These are phyloP conservation scores for Dorcoceras hygrometricum DNA, from an alignment of 257 asterid species.

Conservation along the genomic window DNA sequence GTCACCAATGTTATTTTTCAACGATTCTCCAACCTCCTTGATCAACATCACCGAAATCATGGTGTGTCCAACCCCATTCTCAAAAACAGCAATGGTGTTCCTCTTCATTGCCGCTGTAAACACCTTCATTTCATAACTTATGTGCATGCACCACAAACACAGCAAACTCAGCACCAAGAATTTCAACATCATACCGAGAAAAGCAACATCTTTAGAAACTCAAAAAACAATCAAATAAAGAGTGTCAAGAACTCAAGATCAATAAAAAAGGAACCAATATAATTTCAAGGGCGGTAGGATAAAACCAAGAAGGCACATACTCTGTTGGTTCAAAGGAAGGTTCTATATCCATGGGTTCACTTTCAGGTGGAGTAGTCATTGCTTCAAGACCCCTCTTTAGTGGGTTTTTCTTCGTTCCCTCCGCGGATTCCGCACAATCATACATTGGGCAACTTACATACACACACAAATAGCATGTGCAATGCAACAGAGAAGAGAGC, in stretches of 20 bases:
- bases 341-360: conserved; percentile 37
- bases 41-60: conserved; percentile 66
- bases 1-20: conserved; percentile 38
- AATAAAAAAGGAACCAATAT: not conserved
- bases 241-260: not conserved
- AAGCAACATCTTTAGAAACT: not conserved
- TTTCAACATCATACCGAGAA: not conserved
- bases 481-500: not conserved
- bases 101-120: conserved; percentile 70
- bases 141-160: conserved; percentile 28
- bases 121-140: conserved; percentile 59
- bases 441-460: not conserved
- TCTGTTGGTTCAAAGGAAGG: conserved; percentile 37
- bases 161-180: conserved; percentile 4
- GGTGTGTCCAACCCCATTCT: conserved; percentile 55
- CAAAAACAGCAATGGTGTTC: conserved; percentile 72
- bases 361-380: conserved; percentile 27
- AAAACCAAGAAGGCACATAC: conserved; percentile 31
- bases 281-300: conserved; percentile 1
- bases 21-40: conserved; percentile 55
- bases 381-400: conserved; percentile 39
- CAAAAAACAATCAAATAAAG: conserved; percentile 10
- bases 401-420: conserved; percentile 34
- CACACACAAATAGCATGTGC: not conserved
- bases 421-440: conserved; percentile 27